Conservation (phyloP, 2,329 filamentous ascomycete species). For the Fusarium foetens region DNA sequence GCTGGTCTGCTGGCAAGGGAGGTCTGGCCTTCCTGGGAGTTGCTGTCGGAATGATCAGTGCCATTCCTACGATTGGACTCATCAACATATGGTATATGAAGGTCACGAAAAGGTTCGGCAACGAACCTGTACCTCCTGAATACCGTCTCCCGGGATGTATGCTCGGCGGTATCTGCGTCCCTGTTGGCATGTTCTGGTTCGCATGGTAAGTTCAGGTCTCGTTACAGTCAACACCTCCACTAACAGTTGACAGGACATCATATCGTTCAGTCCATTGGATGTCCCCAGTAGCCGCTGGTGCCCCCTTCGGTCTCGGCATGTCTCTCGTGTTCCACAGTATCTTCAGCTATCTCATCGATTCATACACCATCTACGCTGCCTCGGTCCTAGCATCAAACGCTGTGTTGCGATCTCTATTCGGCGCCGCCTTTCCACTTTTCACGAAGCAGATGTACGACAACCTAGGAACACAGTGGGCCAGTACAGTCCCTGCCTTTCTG, state of each 20-base stretch:
- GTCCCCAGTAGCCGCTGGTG: conserved; percentile 57
- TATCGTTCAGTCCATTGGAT: conserved; percentile 62
- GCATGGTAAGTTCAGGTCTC: conserved; percentile 61
- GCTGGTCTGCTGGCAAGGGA: conserved; percentile 66
- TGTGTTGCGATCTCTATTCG: conserved; percentile 33
- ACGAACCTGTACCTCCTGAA: conserved; percentile 70
- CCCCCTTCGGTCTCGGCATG: conserved; percentile 65
- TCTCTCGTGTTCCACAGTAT: conserved; percentile 73
- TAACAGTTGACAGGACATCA: conserved; percentile 23
- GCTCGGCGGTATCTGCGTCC: conserved; percentile 67
- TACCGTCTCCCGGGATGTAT: conserved; percentile 69
- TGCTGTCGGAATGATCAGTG: conserved; percentile 68
- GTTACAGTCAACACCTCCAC: not conserved
- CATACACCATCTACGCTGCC: conserved; percentile 80
- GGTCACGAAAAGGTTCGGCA: conserved; percentile 52
- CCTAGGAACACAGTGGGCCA: conserved; percentile 42
- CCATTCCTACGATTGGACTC: conserved; percentile 61
- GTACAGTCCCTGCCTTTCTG: conserved; percentile 35
- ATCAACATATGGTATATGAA: conserved; percentile 64
- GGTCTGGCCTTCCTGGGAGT: conserved; percentile 74
- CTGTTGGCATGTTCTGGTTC: conserved; percentile 72
- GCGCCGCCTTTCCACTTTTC: conserved; percentile 40
- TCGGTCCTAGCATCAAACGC: conserved; percentile 72
- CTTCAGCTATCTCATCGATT: conserved; percentile 75
- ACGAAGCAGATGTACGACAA: conserved; percentile 43